These are phyloP conservation scores for Bruguiera parviflora DNA, from an alignment of 345 rosid species.

Conservation along the genomic window DNA sequence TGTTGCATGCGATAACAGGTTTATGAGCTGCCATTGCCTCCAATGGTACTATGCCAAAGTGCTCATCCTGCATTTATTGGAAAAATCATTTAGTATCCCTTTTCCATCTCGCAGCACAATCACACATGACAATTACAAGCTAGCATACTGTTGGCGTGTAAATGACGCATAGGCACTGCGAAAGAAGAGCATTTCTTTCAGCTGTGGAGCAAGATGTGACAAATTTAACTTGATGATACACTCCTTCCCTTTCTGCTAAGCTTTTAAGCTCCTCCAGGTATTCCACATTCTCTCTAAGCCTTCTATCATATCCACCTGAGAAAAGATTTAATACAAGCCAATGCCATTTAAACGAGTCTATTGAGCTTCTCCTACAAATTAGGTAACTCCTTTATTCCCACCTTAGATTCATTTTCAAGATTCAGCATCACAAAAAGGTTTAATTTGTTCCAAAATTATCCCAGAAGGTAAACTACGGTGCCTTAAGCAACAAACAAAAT, in stretches of 20 bases:
- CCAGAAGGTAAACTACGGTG: not conserved
- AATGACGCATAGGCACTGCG: conserved; percentile 69
- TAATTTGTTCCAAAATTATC: not conserved
- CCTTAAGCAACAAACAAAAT: not conserved
- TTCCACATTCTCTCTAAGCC: conserved; percentile 82
- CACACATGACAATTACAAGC: not conserved
- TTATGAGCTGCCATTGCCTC: conserved; percentile 96
- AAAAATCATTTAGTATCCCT: no score
- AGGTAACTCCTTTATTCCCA: not conserved
- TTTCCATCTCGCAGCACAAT: no score
- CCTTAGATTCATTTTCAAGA: not conserved
- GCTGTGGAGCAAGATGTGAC: conserved; percentile 81
- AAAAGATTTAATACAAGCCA: not conserved
- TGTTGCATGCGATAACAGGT: conserved; percentile 87
- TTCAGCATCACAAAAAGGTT: no score
- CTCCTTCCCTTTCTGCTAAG: conserved; percentile 62
- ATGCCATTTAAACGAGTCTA: not conserved
- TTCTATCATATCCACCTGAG: conserved; percentile 79
- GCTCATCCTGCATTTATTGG: conserved; percentile 61
- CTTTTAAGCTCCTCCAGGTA: conserved; percentile 73
- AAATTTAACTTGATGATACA: conserved; percentile 51
- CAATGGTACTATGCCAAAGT: conserved; percentile 92
- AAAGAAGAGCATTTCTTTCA: conserved; percentile 77
- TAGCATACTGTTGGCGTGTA: conserved; percentile 69
- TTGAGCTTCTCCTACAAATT: not conserved